These are phyloP conservation scores for Cercospora sesami DNA, from an alignment of 2,329 filamentous ascomycete genomes.

Conservation along the genomic window DNA sequence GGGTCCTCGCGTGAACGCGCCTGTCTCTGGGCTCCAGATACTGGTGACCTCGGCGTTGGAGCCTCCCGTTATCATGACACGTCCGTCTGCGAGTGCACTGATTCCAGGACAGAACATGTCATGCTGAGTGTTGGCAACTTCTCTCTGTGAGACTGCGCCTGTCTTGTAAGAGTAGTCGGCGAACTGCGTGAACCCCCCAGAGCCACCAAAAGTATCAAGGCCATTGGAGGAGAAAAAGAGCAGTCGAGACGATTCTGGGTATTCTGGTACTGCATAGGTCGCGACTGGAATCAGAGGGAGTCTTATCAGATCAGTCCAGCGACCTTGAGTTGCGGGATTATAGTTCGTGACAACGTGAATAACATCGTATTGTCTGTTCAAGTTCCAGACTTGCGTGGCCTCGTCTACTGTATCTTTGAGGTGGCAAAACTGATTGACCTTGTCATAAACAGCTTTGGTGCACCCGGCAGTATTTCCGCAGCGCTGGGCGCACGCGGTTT, in stretches of 20 bases:
- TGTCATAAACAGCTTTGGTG: slow-evolving; percentile 14
- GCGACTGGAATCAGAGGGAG: slow-evolving; percentile 20
- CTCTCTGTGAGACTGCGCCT: slow-evolving; percentile 16
- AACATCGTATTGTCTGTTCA: slow-evolving; percentile 10
- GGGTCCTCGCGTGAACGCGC: slow-evolving; percentile 44
- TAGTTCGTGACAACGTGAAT: neutral
- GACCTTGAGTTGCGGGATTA: slow-evolving; percentile 9
- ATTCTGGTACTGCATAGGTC: slow-evolving; percentile 16
- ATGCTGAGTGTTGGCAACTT: slow-evolving; percentile 47
- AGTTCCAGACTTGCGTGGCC: slow-evolving; percentile 4
- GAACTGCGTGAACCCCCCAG: slow-evolving; percentile 13
- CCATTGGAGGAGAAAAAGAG: slow-evolving; percentile 12
- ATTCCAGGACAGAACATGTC: slow-evolving; percentile 62
- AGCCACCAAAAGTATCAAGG: slow-evolving; percentile 5
- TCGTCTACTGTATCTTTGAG: slow-evolving; percentile 5
- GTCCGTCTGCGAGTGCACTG: slow-evolving; percentile 51
- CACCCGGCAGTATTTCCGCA: slow-evolving; percentile 13
- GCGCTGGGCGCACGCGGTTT: neutral
- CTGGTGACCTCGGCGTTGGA: slow-evolving; percentile 52
- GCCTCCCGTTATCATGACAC: slow-evolving; percentile 57
- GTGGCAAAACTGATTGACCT: neutral
- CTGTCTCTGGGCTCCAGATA: slow-evolving; percentile 46
- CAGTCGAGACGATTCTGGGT: slow-evolving; percentile 12
- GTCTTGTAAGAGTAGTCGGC: slow-evolving; percentile 20
- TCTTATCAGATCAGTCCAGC: slow-evolving; percentile 15